phyloP scores from a whole-genome alignment of 257 asterid genomes.

The Solanum okadae region DNA sequence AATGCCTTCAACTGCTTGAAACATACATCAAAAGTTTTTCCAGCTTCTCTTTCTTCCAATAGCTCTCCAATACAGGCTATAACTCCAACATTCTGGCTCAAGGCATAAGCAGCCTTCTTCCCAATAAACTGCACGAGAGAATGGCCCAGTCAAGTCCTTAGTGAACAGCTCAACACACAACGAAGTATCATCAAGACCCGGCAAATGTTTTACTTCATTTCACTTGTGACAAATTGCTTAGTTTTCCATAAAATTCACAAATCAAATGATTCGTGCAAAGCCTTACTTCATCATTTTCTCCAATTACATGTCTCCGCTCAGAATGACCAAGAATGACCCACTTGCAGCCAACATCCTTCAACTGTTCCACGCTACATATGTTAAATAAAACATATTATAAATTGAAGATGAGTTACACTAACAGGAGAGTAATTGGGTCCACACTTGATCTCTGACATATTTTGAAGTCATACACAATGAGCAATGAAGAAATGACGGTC shows the following conservation, averaged over 20 bases:
- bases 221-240: neutral
- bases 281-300: constrained; percentile 85
- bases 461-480: neutral
- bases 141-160: constrained; percentile 12
- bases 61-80: constrained; percentile 98
- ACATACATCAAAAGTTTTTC: constrained; percentile 95
- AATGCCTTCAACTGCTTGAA: constrained; percentile 81
- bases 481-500: neutral
- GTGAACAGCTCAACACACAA: constrained; percentile 1
- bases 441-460: neutral
- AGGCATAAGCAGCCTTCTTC: constrained; percentile 94
- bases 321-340: constrained; percentile 99
- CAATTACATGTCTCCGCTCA: constrained; percentile 84
- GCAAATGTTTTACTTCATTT: neutral
- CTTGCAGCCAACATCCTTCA: constrained; percentile 87
- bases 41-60: constrained; percentile 86
- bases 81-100: constrained; percentile 80
- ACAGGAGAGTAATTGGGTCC: neutral
- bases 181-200: neutral
- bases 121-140: constrained; percentile 67
- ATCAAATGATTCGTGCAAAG: neutral
- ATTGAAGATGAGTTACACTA: neutral
- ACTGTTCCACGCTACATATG: constrained; percentile 67
- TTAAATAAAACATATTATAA: neutral
- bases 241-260: neutral